These are phyloP conservation scores for Fraxinus sp. DNA, from an alignment of 305 asterid species.

Conservation along the genomic window DNA sequence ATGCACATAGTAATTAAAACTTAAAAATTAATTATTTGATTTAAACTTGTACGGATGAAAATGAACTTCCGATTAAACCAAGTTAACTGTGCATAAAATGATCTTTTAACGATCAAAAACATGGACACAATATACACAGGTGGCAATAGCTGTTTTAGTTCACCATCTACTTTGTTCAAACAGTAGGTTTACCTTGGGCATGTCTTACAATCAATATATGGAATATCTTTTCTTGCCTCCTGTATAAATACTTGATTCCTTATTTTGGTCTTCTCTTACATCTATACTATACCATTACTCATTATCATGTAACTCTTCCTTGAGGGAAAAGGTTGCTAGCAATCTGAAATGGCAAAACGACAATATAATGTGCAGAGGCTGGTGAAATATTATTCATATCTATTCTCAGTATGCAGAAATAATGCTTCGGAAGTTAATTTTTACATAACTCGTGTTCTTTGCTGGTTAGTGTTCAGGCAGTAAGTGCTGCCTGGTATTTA, in stretches of 20 bases:
- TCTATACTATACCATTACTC: not conserved
- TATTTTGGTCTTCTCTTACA: not conserved
- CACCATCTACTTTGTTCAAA: not conserved
- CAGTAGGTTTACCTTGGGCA: not conserved
- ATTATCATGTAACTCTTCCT: not conserved
- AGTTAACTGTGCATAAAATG: not conserved
- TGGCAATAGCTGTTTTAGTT: not conserved
- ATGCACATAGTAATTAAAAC: not conserved
- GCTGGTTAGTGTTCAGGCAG: not conserved
- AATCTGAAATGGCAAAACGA: not conserved
- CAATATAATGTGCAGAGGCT: not conserved
- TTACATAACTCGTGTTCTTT: not conserved
- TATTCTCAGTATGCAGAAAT: not conserved
- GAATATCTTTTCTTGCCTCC: not conserved
- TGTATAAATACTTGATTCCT: not conserved
- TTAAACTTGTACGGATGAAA: not conserved
- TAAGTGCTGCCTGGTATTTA: not conserved
- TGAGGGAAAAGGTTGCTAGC: not conserved
- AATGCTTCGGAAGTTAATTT: constrained; percentile 5
- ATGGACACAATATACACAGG: not conserved
- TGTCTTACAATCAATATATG: not conserved
- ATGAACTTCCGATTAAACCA: not conserved
- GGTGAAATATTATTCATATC: not conserved
- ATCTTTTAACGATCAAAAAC: too few relatives aligned
- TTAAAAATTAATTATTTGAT: not conserved